phyloP scores from a whole-genome alignment of 306 rosid genomes.

The Coriaria nepalensis region DNA sequence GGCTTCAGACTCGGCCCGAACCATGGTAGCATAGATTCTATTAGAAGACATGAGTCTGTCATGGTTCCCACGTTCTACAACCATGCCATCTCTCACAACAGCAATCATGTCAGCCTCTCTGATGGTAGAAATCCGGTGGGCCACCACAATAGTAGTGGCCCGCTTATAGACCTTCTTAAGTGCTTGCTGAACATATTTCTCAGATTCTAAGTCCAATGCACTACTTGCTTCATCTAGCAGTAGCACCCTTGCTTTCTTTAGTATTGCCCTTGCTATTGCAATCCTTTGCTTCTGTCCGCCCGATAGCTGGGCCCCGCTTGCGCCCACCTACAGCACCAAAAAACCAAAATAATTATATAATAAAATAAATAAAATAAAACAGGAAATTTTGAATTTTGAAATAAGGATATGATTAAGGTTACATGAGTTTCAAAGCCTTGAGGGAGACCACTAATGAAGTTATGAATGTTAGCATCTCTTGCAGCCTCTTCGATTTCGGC shows the following conservation, averaged over 20 bases:
- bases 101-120: slow-evolving; percentile 60
- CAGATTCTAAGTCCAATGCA: slow-evolving; percentile 78
- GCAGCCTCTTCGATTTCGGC: slow-evolving; percentile 80
- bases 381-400: too few species aligned
- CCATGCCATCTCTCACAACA: slow-evolving; percentile 55
- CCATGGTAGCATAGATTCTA: slow-evolving; percentile 59
- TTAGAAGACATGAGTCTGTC: slow-evolving; percentile 44
- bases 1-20: slow-evolving; percentile 62
- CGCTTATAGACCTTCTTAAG: slow-evolving; percentile 30
- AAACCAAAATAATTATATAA: not conserved
- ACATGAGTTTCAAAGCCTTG: slow-evolving; percentile 91
- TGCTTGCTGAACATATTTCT: slow-evolving; percentile 62
- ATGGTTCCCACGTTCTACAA: slow-evolving; percentile 67
- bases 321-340: slow-evolving; percentile 37
- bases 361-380: not conserved
- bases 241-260: slow-evolving; percentile 60
- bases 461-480: slow-evolving; percentile 65
- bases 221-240: slow-evolving; percentile 94
- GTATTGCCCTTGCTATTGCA: slow-evolving; percentile 73
- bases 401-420: not conserved
- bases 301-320: slow-evolving; percentile 69
- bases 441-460: slow-evolving; percentile 77
- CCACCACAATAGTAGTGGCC: slow-evolving; percentile 67
- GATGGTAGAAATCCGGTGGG: slow-evolving; percentile 65
- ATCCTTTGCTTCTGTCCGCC: slow-evolving; percentile 89